A percentile compares a stretch with the other conserved stretches of the same genome.
Conservation (phyloP, 805 yeast species). For the Kodamaea hsintzibuensis region DNA sequence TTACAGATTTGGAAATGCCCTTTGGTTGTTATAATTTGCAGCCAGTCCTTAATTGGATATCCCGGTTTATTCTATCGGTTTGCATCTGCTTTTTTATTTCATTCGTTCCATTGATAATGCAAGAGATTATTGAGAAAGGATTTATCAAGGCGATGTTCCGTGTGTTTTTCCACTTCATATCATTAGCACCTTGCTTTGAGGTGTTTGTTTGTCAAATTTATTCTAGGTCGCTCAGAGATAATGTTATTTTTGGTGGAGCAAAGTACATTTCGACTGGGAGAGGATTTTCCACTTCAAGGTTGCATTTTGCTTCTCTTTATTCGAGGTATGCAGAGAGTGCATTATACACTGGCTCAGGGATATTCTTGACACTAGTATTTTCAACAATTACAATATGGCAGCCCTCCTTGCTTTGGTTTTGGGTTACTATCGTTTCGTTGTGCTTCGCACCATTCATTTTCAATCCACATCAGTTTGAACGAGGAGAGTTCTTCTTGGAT, state of each 20-base stretch:
- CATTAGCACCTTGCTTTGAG: conserved; percentile 89
- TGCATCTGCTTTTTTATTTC: conserved; percentile 92
- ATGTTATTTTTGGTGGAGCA: conserved; percentile 89
- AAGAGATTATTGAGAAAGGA: conserved; percentile 87
- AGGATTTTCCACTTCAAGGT: conserved; percentile 86
- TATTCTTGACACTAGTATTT: conserved; percentile 69
- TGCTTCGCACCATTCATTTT: conserved; percentile 52
- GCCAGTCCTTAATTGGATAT: conserved; percentile 90
- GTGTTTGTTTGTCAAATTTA: conserved; percentile 95
- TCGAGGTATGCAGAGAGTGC: conserved; percentile 76
- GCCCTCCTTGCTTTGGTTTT: conserved; percentile 62
- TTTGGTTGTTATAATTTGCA: conserved; percentile 81
- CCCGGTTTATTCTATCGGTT: conserved; percentile 83
- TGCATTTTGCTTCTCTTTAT: conserved; percentile 69
- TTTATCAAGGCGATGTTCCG: conserved; percentile 70
- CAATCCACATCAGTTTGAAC: conserved; percentile 55
- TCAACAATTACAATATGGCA: conserved; percentile 83
- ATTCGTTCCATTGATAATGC: conserved; percentile 82
- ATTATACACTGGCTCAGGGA: conserved; percentile 73
- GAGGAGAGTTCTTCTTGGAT: conserved; percentile 49
- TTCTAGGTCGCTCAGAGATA: conserved; percentile 72
- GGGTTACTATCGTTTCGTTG: conserved; percentile 48
- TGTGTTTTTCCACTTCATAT: conserved; percentile 71
- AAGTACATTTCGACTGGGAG: conserved; percentile 90
- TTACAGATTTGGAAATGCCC: conserved; percentile 73